Base-by-base conservation (phyloP, 257 asterid genomes). In the Paulownia fortunei region DNA sequence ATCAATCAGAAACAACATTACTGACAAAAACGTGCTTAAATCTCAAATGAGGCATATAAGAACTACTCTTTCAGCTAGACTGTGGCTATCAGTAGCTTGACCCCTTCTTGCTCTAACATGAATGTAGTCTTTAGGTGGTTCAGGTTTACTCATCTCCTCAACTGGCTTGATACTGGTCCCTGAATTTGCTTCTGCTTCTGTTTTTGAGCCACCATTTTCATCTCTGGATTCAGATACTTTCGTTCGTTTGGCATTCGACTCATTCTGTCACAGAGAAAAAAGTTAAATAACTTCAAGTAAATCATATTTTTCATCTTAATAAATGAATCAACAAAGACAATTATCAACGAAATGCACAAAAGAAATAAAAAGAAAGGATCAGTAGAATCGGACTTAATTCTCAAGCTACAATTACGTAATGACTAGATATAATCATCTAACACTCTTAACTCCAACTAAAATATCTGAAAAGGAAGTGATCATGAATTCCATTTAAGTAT, bases 61-160 rank as follows among this genome's bases (percentile, higher is more conserved):
- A 47, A 23, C 77, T 83, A 94, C 98, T 84, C 98, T 86, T 84
- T 94, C 98, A 34, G 98, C 97, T 74, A 94, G 75, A 85, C 97
- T 92, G 83, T 92, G 98, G 87, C 98, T 92, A 84, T 94, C 98
- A 11, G 97, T 94, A 27, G 98, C 98, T 86, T 94, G 97, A 24
- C 98, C 98, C 87, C 98, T 87, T 84, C 97, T 89, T 18, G 97
- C 98, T 83, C 98, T 86, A 76, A 94, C 97, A 80, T 94, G 98
- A 84, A 94, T 92, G 81, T 89, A 94, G 79, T 92, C 98, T 79
- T 92, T 94, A 69, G 97, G 92, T 16, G 96, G 96, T 67, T 92
- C 97, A 0, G 89, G 77, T 82, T 84, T 90, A 73, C 78, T 84
- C 69, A 81, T 82, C 78, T 78, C 90, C 68, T 84, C 92, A 8